Percentiles rank a stretch among this genome's conserved stretches.
These are phyloP conservation scores for Papiliotrema flavescens DNA, from an alignment of 1,284 basidiomycete genomes.

Conservation along the genomic window DNA sequence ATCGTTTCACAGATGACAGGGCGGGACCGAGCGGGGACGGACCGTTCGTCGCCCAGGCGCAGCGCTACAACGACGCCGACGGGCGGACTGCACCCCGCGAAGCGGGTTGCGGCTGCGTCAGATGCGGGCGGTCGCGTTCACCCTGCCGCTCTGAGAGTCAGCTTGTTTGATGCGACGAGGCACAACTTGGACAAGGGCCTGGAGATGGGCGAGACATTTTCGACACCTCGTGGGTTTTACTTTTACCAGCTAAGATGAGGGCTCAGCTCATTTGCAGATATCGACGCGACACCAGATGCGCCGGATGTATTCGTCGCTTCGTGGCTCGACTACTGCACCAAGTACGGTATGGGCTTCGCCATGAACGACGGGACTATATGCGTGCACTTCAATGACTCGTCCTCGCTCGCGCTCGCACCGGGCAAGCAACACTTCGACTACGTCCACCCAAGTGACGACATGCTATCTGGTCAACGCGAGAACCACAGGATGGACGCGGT, in stretches of 20 bases:
- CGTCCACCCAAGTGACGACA: constrained; percentile 50
- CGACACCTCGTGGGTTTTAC: constrained; percentile 54
- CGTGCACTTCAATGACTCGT: constrained; percentile 94
- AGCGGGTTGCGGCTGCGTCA: constrained; percentile 10
- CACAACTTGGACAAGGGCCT: constrained; percentile 67
- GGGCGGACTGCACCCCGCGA: constrained; percentile 17
- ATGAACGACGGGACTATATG: constrained; percentile 91
- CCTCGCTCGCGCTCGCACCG: constrained; percentile 75
- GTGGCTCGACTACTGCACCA: constrained; percentile 98
- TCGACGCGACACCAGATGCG: constrained; percentile 53
- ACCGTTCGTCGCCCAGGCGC: too few species aligned
- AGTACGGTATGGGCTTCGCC: constrained; percentile 98
- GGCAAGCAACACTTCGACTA: constrained; percentile 82
- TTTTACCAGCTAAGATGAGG: background rate
- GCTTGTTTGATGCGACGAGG: constrained; percentile 52
- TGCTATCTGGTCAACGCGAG: constrained; percentile 31
- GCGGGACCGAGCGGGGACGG: constrained; percentile 9
- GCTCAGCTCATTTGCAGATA: constrained; percentile 7
- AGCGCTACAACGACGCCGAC: background rate
- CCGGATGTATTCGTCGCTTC: constrained; percentile 89
- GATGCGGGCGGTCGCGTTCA: constrained; percentile 2
- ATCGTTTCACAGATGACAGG: constrained; percentile 83
- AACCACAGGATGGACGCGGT: constrained; percentile 41
- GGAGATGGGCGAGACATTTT: constrained; percentile 60
- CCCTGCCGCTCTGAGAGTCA: constrained; percentile 37